Evolutionary conservation across 1,284 basidiomycete genomes (phyloP), one percentile per base, ranked within the genome.

Genomic region (Papiliotrema flavescens): DNA sequence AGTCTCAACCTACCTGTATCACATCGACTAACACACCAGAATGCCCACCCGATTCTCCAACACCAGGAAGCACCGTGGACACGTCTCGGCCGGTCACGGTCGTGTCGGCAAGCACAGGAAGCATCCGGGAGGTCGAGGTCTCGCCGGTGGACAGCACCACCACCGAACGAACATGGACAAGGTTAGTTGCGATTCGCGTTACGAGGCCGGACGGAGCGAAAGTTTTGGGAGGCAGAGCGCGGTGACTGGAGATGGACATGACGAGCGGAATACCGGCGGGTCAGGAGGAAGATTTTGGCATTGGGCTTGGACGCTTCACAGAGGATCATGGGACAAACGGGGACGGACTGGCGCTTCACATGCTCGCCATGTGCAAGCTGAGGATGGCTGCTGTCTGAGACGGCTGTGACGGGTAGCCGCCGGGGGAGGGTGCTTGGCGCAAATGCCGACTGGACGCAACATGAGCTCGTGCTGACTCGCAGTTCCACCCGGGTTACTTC

Each of bases 21-120:
- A 26, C 48, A 40, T 19, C 20, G 48, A 41, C 39, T 46, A 11
- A 47, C 44, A 11, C 7, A 19, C 26, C 26, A 56, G 66, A 63
- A 97, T 96, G 93, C 93, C 93, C 78, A 91, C 93, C 78, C 90
- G 84, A 78, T 83, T 93, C 81, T 84, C 86, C 74, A 96, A 96
- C 81, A 97, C 91, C 79, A 88, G 95, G 81, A 98, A 98, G 83
- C 93, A 95, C 82, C 85, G 93, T 75, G 93, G 93, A 74, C 92
- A 98, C 83, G 95, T 98, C 74, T 98, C 94, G 67, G 93, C 93
- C 75, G 93, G 93, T 82, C 88, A 98, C 81, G 95, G 95, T 81
- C 94, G 95, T 89, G 89, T 98, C 76, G 96, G 95, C 72, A 98
- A 98, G 86, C 95, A 98, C 87, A 89, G 95, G 80, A 98, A 98